Percentiles rank a stretch among this genome's conserved stretches.
These are phyloP conservation scores for Nepenthes gracilis DNA, from an alignment of 148 eudicot genomes.

Conservation along the genomic window DNA sequence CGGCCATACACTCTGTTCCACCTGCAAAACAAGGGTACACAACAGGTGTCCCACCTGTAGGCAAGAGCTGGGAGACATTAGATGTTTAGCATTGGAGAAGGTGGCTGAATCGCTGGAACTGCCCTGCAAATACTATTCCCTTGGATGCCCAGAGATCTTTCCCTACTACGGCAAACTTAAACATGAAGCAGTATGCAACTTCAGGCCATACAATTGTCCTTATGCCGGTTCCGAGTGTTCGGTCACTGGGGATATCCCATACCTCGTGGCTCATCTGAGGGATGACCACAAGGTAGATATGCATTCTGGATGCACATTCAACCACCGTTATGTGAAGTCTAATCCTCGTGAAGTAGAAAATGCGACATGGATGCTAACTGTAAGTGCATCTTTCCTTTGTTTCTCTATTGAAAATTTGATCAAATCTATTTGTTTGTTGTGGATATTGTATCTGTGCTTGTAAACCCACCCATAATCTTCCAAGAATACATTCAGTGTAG, in stretches of 20 bases:
- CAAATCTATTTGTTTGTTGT: too few relatives aligned
- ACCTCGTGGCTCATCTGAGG: constrained; percentile 26
- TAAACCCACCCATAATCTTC: too few relatives aligned
- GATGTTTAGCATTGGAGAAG: constrained; percentile 16
- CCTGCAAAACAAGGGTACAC: constrained; percentile 19
- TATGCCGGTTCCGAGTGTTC: constrained; percentile 49
- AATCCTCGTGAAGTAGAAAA: constrained; percentile 44
- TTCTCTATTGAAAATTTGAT: too few relatives aligned
- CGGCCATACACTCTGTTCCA: constrained; percentile 18
- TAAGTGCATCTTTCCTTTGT: constrained; percentile 11
- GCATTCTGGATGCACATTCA: constrained; percentile 44
- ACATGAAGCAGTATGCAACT: constrained; percentile 32
- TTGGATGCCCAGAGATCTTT: constrained; percentile 7
- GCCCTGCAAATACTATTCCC: constrained; percentile 14
- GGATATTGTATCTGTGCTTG: too few relatives aligned
- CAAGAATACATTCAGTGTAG: too few relatives aligned
- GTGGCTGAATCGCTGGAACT: constrained; percentile 19
- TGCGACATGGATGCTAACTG: constrained; percentile 47
- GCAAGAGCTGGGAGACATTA: constrained; percentile 18
- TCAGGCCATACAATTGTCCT: constrained; percentile 39
- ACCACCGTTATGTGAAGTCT: constrained; percentile 41
- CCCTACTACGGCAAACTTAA: constrained; percentile 30
- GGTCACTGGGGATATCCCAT: constrained; percentile 3
- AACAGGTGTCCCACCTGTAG: constrained; percentile 19
- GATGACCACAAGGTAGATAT: constrained; percentile 43